These are phyloP conservation scores for Lecanicillium sp. DNA, from an alignment of 2,329 filamentous ascomycete species.

Conservation along the genomic window DNA sequence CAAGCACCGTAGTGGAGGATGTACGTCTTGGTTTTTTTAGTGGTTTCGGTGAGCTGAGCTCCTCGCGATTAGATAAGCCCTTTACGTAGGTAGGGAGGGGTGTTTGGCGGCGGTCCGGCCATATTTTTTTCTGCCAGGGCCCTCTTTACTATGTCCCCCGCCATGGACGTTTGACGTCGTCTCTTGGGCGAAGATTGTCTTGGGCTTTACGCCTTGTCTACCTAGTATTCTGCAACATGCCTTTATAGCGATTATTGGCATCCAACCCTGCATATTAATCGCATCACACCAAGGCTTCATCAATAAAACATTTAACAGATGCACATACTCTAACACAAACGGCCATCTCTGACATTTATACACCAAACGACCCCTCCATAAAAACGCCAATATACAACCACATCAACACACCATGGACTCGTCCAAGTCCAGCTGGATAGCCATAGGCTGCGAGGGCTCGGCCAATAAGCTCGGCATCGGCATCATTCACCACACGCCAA, in stretches of 20 bases:
- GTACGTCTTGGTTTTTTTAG: no score
- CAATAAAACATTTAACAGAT: not conserved
- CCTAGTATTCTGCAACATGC: no score
- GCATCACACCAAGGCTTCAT: not conserved
- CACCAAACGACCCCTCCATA: no score
- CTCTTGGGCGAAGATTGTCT: no score
- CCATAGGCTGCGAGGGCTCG: slow-evolving; percentile 72
- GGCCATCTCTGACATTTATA: not conserved
- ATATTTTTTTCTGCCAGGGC: slow-evolving; percentile 6
- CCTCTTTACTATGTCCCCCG: slow-evolving; percentile 3
- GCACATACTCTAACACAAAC: no score
- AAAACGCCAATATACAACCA: not conserved
- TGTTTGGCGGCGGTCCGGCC: not conserved
- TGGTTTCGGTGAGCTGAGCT: no score
- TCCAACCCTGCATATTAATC: not conserved
- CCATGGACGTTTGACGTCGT: slow-evolving; percentile 5
- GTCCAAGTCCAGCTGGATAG: slow-evolving; percentile 39
- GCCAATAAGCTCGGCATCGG: slow-evolving; percentile 97
- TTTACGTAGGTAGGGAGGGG: not conserved
- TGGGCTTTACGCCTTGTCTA: no score
- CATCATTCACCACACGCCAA: slow-evolving; percentile 70
- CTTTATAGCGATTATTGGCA: not conserved
- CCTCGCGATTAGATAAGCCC: slow-evolving; percentile 13
- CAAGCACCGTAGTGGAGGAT: no score
- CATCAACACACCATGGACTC: slow-evolving; percentile 21